These are phyloP conservation scores for Pontederia crassipes DNA, from an alignment of 176 grass and related monocot species.

Conservation along the genomic window DNA sequence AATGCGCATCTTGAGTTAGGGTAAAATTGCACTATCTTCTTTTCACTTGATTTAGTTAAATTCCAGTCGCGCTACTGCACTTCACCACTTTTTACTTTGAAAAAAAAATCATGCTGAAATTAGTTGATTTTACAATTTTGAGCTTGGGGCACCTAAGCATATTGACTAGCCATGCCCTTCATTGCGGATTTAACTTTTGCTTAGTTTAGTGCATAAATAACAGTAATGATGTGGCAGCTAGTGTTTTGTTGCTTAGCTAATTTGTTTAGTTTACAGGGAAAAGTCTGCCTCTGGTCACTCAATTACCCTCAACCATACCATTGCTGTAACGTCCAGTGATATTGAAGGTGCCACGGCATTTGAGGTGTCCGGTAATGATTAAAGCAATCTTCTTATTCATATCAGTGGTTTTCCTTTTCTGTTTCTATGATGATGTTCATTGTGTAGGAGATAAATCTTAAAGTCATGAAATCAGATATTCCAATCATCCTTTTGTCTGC, in stretches of 20 bases:
- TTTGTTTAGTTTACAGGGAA: conserved; percentile 42
- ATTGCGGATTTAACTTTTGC: too few species aligned
- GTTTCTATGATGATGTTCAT: not conserved
- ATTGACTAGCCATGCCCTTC: too few species aligned
- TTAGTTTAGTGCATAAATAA: too few species aligned
- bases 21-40: too few species aligned
- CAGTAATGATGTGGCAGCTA: too few species aligned
- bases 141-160: too few species aligned
- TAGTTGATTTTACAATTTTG: too few species aligned
- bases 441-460: not conserved
- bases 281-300: conserved; percentile 49
- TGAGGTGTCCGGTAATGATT: conserved; percentile 43
- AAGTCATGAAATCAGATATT: not conserved
- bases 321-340: conserved; percentile 36
- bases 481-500: not conserved
- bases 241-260: not conserved
- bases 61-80: too few species aligned
- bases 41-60: too few species aligned
- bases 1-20: too few species aligned
- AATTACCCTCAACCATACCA: conserved; percentile 40
- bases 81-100: too few species aligned
- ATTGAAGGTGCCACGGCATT: conserved; percentile 52
- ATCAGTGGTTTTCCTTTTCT: not conserved
- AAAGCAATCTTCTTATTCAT: conserved; percentile 11
- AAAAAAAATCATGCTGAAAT: too few species aligned